Conservation (phyloP, 208 protist genomes). For the Acanthamoeba lugdunensis region DNA sequence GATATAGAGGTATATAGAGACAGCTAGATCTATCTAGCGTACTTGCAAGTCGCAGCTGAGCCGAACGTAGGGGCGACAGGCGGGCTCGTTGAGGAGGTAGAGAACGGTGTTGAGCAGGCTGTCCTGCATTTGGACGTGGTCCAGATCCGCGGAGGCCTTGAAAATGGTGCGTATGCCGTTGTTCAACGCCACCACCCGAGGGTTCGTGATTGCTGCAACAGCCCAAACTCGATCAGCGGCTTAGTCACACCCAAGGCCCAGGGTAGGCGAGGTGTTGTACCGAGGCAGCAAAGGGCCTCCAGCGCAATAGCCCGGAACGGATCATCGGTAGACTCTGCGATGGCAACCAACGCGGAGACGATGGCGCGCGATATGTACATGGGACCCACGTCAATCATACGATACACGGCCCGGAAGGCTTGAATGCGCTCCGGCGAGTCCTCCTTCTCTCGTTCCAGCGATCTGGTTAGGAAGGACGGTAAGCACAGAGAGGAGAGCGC, state of each 20-base stretch:
- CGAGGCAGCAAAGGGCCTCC: background rate
- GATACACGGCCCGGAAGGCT: background rate
- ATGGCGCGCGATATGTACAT: conserved; percentile 2
- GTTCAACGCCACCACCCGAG: conserved; percentile 26
- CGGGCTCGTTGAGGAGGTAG: conserved; percentile 43
- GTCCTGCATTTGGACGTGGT: conserved; percentile 25
- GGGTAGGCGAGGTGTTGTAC: background rate
- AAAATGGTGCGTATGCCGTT: conserved; percentile 43
- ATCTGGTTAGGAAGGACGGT: background rate
- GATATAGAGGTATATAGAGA: too few relatives aligned
- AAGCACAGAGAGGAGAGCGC: background rate
- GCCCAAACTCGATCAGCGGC: background rate
- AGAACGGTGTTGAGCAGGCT: background rate
- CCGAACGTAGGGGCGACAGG: background rate
- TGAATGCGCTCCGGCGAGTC: conserved; percentile 6
- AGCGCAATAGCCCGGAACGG: background rate
- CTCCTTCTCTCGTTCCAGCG: conserved; percentile 10
- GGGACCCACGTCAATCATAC: background rate
- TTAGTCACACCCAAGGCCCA: background rate
- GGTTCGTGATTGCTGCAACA: conserved; percentile 34
- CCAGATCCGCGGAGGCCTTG: background rate
- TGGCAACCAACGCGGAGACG: background rate
- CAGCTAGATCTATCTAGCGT: too few relatives aligned
- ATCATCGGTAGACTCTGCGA: background rate
- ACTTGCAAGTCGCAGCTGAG: conserved; percentile 1